A percentile compares a stretch with the other conserved stretches of the same genome.
These are phyloP conservation scores for Euclidium syriacum DNA, from an alignment of 345 rosid genomes.

Conservation along the genomic window DNA sequence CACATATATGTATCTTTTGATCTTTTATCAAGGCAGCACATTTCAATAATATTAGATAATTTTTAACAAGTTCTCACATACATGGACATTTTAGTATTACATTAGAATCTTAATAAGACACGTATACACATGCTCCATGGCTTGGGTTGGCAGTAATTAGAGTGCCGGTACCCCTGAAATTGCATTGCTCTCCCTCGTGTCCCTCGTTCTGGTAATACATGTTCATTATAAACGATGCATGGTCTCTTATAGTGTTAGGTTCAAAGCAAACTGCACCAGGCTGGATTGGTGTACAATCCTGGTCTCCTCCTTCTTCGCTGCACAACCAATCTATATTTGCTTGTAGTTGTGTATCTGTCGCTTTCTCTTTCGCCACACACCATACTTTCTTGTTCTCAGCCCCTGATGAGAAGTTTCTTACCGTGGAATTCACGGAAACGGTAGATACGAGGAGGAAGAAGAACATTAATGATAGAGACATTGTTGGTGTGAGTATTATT, in stretches of 20 bases:
- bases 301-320: neutral
- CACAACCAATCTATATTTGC: neutral
- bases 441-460: neutral
- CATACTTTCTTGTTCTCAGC: neutral
- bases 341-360: neutral
- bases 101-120: neutral
- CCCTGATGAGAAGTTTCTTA: neutral
- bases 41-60: too few relatives aligned
- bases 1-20: too few relatives aligned
- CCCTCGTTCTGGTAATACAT: neutral
- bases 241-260: neutral
- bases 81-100: too few relatives aligned
- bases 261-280: neutral
- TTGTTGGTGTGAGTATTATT: neutral
- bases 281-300: neutral
- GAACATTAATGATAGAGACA: neutral
- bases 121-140: neutral
- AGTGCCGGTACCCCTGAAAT: neutral
- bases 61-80: too few relatives aligned
- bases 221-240: neutral
- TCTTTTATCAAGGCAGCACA: too few relatives aligned
- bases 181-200: neutral
- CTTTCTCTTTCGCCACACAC: neutral
- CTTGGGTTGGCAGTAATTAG: too few relatives aligned
- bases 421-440: neutral